phyloP scores from a whole-genome alignment of 148 eudicot genomes.

The Suaeda aralocaspica region DNA sequence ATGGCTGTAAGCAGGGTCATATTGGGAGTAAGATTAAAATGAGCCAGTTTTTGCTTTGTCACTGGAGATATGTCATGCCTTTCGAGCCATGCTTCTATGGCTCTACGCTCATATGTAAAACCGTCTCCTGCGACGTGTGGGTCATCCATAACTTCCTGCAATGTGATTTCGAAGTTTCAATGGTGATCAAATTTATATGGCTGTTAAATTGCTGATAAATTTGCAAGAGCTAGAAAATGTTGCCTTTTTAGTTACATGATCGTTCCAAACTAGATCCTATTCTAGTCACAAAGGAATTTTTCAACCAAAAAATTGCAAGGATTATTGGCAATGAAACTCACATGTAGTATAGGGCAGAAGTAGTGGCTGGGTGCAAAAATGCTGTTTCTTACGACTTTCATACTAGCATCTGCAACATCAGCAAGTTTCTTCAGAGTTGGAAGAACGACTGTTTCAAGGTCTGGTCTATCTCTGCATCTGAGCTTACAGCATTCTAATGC shows the following conservation, averaged over 20 bases:
- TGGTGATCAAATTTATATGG: background rate
- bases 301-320: too few species aligned
- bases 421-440: constrained; percentile 66
- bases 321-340: background rate
- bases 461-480: constrained; percentile 85
- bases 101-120: constrained; percentile 78
- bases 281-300: too few species aligned
- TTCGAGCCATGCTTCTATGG: constrained; percentile 74
- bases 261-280: too few species aligned
- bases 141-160: constrained; percentile 82
- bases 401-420: constrained; percentile 55
- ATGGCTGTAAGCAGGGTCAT: constrained; percentile 69
- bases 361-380: constrained; percentile 55
- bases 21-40: constrained; percentile 60
- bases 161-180: background rate
- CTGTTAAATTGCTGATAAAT: background rate
- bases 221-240: background rate
- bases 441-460: constrained; percentile 66
- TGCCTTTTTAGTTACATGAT: background rate
- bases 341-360: constrained; percentile 72
- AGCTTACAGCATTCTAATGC: constrained; percentile 62
- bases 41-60: constrained; percentile 49
- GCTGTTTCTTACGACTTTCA: constrained; percentile 29
- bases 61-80: constrained; percentile 64
- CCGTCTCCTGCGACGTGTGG: constrained; percentile 90